Evolutionary conservation across 2,329 filamentous ascomycete genomes (phyloP), one percentile per base, ranked within the genome.

Genomic region (Claviceps digitariae): DNA sequence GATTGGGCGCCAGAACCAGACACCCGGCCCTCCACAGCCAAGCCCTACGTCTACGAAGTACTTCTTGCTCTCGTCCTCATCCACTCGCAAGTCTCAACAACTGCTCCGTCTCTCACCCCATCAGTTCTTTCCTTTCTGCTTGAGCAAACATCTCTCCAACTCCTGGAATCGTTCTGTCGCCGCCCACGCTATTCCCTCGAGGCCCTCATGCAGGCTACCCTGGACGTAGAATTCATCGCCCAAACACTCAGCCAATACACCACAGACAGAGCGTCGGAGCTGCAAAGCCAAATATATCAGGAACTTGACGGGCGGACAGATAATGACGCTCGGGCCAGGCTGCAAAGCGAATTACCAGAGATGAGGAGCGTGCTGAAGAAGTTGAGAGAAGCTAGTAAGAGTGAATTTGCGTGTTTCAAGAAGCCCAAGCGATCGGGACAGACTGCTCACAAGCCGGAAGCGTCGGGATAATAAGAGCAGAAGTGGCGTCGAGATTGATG

Each of bases 211-310:
- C 94, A 98, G 70, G 94, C 94, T 1, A 98, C 93, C 0, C 80
- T 98, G 1, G 93, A 98, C 64, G 90, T 96, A 1, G 93, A 98
- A 69, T 97, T 98, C 64, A 84, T 97, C 54, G 88, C 90, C 1
- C 93, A 98, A 72, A 96, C 91, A 5, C 77, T 98, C 36, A 87
- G 81, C 56, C 84, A 90, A 60, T 98, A 94, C 68, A 93, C 88
- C 0, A 93, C 88, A 0, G 86, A 95, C 54, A 78, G 82, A 50
- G 88, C 90, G 3, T 83, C 82, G 8, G 82, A 90, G 64, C 77
- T 87, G 15, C 93, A 97, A 71, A 86, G 86, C 60, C 82, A 90
- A 66, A 91, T 98, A 48, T 98, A 97, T 68, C 81, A 93, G 58
- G 89, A 93, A 65, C 74, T 98, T 17, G 93, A 98, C 66, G 79